phyloP scores from a whole-genome alignment of 1,284 basidiomycete species.

The Porogramme epimiltina region DNA sequence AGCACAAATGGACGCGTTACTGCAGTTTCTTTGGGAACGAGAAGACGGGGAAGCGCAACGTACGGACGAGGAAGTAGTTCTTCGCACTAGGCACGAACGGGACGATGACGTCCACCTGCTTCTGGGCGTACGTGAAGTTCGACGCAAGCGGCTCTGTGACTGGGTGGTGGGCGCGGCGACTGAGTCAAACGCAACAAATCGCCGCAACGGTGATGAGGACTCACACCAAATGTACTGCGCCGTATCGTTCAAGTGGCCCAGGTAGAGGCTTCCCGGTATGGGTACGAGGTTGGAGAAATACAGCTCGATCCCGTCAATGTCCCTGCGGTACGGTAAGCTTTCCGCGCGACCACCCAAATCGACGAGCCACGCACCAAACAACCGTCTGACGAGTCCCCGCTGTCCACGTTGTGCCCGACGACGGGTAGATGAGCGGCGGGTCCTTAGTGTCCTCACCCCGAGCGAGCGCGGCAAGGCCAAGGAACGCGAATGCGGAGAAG shows the following conservation, averaged over 20 bases:
- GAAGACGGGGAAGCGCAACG: no score
- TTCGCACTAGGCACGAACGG: background rate
- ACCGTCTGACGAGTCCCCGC: constrained; percentile 2
- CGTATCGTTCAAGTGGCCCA: no score
- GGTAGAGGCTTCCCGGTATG: no score
- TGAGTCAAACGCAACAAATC: no score
- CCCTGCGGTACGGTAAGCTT: no score
- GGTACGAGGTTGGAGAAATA: no score
- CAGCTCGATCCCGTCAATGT: no score
- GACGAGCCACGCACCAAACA: background rate
- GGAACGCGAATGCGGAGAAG: background rate
- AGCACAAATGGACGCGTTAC: no score
- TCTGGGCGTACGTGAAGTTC: background rate
- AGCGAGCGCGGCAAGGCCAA: background rate
- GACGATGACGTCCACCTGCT: background rate
- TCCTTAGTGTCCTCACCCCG: background rate
- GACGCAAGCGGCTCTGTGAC: background rate
- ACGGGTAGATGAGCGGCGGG: constrained; percentile 3
- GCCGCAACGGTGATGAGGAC: background rate
- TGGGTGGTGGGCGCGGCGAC: background rate
- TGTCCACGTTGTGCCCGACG: constrained; percentile 1
- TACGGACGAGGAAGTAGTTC: constrained; percentile 1
- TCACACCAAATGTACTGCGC: background rate
- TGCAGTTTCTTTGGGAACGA: no score
- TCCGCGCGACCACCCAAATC: no score